Evolutionary conservation across 257 asterid genomes (phyloP), one percentile per base, ranked within the genome.

Genomic region (Plectranthus barbatus): DNA sequence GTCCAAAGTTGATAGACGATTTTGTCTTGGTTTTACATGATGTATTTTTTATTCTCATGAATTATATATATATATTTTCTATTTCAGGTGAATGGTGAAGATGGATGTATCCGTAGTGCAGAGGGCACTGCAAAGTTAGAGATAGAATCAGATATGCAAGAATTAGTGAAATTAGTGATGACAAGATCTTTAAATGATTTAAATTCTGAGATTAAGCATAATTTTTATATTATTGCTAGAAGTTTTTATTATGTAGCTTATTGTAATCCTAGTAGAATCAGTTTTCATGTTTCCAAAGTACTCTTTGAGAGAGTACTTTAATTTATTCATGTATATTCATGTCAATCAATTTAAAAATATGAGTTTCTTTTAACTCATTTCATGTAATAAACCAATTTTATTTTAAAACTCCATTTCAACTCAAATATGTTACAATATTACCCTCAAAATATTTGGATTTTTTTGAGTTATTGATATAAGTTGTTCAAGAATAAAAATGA

Each of bases 241-340:
- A 81, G 84, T 50, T 90, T 75, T 53, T 86, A 84, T 62, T 86
- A 88, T 50, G 62, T 69, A 17, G 88, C 93, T 24, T 68, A 77
- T 67, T 88, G 82, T 76, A 75, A 62, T 42, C 71, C 74, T 4
- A 77, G 60, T 41, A 81, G 95, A 1, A 76, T 84, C 53, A 71
- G 80, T 50, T 71, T 56, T 57, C 96, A 91, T 66, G 74, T 88
- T 13, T 54, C 82, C 15, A 86, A 84, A 77, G 95, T 91, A 29
- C 92, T 91, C 44, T 91, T 88, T 64, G 79, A 84, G 52, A 81
- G 77, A 69, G 88, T 79, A 6, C 14, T 53, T 1, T 90, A 68
- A 81, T 8, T 11, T 57, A 19, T 10, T 47, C 9, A 57, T 62
- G 10, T 9, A 45, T 11, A 5, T 4, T 21, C 5, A 53, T 42